A percentile compares a stretch with the other conserved stretches of the same genome.
Conservation (phyloP, 2,329 filamentous ascomycete genomes). For the Curvularia hawaiiensis region DNA sequence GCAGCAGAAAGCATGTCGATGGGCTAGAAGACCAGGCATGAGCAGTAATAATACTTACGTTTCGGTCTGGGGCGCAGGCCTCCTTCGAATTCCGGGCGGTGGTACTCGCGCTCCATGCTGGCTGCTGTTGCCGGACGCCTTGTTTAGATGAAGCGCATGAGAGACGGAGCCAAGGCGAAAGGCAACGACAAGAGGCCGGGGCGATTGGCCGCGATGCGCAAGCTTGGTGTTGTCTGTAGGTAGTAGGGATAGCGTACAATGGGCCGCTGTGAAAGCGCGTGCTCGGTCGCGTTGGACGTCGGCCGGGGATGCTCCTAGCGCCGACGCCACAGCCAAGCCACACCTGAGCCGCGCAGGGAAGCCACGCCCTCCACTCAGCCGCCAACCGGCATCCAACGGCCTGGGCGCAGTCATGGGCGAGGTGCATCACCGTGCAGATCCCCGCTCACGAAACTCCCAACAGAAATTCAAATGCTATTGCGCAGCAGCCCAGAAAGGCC, state of each 20-base stretch:
- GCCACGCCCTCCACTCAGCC: conserved; percentile 7
- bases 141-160: conserved; percentile 11
- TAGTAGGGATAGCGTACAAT: background rate
- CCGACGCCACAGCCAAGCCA: conserved; percentile 13
- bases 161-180: background rate
- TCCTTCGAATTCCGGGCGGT: conserved; percentile 43
- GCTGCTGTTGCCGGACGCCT: conserved; percentile 8
- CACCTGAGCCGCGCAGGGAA: conserved; percentile 1
- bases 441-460: conserved; percentile 26
- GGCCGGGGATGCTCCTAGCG: conserved; percentile 8
- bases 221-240: background rate
- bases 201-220: conserved; percentile 4
- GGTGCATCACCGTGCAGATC: conserved; percentile 22
- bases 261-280: conserved; percentile 10
- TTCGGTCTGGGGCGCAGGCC: conserved; percentile 43
- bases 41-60: conserved; percentile 33
- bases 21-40: background rate
- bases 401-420: conserved; percentile 7
- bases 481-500: conserved; percentile 2
- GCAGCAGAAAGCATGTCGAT: background rate
- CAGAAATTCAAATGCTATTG: conserved; percentile 23
- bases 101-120: conserved; percentile 46
- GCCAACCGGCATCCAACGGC: conserved; percentile 9
- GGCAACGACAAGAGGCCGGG: background rate
- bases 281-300: conserved; percentile 14